These are phyloP conservation scores for Conoideocrella luteorostrata DNA, from an alignment of 2,329 filamentous ascomycete species.

Conservation along the genomic window DNA sequence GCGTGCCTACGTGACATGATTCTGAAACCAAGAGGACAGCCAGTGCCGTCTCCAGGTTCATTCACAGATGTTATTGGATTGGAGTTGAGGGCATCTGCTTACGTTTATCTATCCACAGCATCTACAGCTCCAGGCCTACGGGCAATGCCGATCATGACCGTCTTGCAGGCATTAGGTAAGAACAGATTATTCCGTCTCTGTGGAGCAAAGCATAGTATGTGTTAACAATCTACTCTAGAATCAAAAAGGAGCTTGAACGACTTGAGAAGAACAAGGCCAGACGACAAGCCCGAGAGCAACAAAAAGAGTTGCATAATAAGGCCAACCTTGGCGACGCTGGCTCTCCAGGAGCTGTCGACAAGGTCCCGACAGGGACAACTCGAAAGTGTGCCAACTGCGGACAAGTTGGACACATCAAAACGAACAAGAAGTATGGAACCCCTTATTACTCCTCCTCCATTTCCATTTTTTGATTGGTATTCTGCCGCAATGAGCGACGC, in stretches of 20 bases:
- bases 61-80: slow-evolving; percentile 25
- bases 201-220: neutral
- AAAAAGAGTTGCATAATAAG: slow-evolving; percentile 60
- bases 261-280: slow-evolving; percentile 89
- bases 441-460: slow-evolving; percentile 21
- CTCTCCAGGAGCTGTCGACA: slow-evolving; percentile 45
- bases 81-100: slow-evolving; percentile 29
- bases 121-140: slow-evolving; percentile 43
- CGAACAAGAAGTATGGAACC: slow-evolving; percentile 82
- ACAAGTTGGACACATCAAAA: slow-evolving; percentile 95
- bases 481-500: slow-evolving; percentile 12
- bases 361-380: slow-evolving; percentile 60
- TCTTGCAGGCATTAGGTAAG: slow-evolving; percentile 37
- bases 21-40: slow-evolving; percentile 12
- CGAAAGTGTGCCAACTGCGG: slow-evolving; percentile 98
- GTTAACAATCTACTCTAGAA: slow-evolving; percentile 21
- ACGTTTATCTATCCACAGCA: slow-evolving; percentile 35
- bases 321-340: slow-evolving; percentile 37
- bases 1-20: slow-evolving; percentile 12
- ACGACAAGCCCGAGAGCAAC: slow-evolving; percentile 81
- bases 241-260: slow-evolving; percentile 64
- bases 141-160: slow-evolving; percentile 46
- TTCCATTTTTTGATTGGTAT: slow-evolving; percentile 28
- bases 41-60: slow-evolving; percentile 22
- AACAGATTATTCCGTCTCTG: too few relatives aligned